Evolutionary conservation across 805 yeast genomes (phyloP).

Genomic region (Myxozyma neotropica): DNA sequence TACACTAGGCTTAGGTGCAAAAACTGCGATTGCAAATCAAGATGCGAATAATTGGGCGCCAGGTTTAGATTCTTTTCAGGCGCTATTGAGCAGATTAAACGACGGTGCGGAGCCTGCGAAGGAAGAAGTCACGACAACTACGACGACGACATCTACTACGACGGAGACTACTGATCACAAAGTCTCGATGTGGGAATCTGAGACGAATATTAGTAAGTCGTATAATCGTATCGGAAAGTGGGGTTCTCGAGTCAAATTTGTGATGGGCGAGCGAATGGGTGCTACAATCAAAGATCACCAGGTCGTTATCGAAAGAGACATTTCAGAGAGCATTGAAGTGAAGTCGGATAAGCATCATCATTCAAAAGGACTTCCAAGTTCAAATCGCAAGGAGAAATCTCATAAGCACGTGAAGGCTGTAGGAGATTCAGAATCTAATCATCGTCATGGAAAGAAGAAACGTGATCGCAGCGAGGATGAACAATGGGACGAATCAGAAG

Average conservation of each 20-base stretch:
- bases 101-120: slow-evolving; percentile 51
- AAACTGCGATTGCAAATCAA: slow-evolving; percentile 56
- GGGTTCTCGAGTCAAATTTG: slow-evolving; percentile 84
- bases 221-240: slow-evolving; percentile 60
- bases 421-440: neutral
- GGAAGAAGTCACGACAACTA: neutral
- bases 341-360: neutral
- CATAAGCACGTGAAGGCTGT: neutral
- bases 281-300: slow-evolving; percentile 57
- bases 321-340: slow-evolving; percentile 35
- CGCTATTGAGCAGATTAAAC: slow-evolving; percentile 83
- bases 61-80: slow-evolving; percentile 90
- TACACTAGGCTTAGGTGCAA: slow-evolving; percentile 75
- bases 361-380: neutral
- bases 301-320: slow-evolving; percentile 20
- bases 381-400: neutral
- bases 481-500: slow-evolving; percentile 39
- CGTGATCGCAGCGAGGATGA: slow-evolving; percentile 29
- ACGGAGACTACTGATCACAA: slow-evolving; percentile 42
- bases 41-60: slow-evolving; percentile 79
- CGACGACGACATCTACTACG: neutral
- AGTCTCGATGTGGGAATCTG: slow-evolving; percentile 52
- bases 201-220: slow-evolving; percentile 55
- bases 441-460: neutral
- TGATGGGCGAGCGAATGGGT: slow-evolving; percentile 77